These are phyloP conservation scores for Tothia fuscella DNA, from an alignment of 2,329 filamentous ascomycete genomes.

Conservation along the genomic window DNA sequence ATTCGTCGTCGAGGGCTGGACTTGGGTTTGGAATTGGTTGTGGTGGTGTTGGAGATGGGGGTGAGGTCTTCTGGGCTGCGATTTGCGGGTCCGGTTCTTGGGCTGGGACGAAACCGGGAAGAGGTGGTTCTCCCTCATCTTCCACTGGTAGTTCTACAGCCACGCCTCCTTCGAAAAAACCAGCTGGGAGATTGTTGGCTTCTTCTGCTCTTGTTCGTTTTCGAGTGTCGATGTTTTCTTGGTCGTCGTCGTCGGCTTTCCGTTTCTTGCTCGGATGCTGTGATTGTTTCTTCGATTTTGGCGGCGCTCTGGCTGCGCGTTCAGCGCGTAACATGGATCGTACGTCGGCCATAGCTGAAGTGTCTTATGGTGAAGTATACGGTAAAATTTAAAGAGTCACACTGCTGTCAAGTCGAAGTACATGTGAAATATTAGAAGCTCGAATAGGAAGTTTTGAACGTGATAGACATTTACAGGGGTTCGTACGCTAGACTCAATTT, in stretches of 20 bases:
- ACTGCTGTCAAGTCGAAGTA: neutral
- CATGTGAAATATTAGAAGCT: neutral
- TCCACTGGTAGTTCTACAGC: neutral
- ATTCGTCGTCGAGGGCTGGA: constrained; percentile 61
- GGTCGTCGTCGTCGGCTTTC: constrained; percentile 8
- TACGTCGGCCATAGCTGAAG: constrained; percentile 12
- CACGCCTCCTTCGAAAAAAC: constrained; percentile 8
- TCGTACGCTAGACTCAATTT: neutral
- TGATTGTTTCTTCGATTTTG: constrained; percentile 6
- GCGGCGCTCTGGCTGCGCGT: constrained; percentile 11
- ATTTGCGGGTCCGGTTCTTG: neutral
- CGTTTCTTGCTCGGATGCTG: constrained; percentile 10
- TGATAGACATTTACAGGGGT: neutral
- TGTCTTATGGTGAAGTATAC: no score
- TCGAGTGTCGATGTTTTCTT: neutral
- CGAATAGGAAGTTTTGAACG: neutral
- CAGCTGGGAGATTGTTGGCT: neutral
- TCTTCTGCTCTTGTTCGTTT: constrained; percentile 4
- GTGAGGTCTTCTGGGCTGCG: neutral
- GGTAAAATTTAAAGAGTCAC: no score
- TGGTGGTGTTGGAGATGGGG: constrained; percentile 2
- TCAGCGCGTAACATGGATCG: constrained; percentile 12
- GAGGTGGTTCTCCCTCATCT: neutral
- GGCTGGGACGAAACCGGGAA: constrained; percentile 1
- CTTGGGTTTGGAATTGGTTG: neutral